A percentile compares a stretch with the other conserved stretches of the same genome.
Conservation (phyloP, 331 rosid species). For the Quercus tomentella region DNA sequence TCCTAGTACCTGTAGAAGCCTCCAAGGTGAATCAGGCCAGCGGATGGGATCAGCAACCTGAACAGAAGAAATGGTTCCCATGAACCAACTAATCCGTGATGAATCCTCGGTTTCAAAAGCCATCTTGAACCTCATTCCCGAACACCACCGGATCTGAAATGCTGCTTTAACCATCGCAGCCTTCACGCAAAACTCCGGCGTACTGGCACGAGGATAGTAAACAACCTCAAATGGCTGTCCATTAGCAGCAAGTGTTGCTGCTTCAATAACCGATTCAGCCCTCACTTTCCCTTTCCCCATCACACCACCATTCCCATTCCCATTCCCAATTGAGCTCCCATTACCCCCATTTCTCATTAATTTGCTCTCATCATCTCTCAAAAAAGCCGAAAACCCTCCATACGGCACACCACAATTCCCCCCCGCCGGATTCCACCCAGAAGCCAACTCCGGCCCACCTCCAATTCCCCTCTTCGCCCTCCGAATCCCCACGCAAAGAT, state of each 20-base stretch:
- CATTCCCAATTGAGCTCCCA: slow-evolving; percentile 20
- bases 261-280: slow-evolving; percentile 71
- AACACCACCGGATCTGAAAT: slow-evolving; percentile 68
- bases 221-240: slow-evolving; percentile 76
- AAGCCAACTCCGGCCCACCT: slow-evolving; percentile 52
- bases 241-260: slow-evolving; percentile 64
- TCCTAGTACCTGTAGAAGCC: slow-evolving; percentile 79
- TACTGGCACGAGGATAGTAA: slow-evolving; percentile 83
- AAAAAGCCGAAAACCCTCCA: slow-evolving; percentile 50
- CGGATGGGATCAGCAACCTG: slow-evolving; percentile 69
- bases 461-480: slow-evolving; percentile 76
- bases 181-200: slow-evolving; percentile 90
- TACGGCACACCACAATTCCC: slow-evolving; percentile 55
- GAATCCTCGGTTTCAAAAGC: slow-evolving; percentile 92
- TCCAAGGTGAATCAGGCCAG: slow-evolving; percentile 97
- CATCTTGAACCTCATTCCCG: slow-evolving; percentile 97
- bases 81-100: slow-evolving; percentile 84
- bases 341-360: slow-evolving; percentile 41
- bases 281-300: slow-evolving; percentile 60
- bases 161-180: slow-evolving; percentile 64
- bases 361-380: slow-evolving; percentile 61
- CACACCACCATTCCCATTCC: slow-evolving; percentile 41
- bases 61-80: slow-evolving; percentile 87
- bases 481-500: slow-evolving; percentile 85
- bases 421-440: slow-evolving; percentile 76